Evolutionary conservation across 2,329 filamentous ascomycete genomes (phyloP).

Genomic region (Cryphonectria japonica): DNA sequence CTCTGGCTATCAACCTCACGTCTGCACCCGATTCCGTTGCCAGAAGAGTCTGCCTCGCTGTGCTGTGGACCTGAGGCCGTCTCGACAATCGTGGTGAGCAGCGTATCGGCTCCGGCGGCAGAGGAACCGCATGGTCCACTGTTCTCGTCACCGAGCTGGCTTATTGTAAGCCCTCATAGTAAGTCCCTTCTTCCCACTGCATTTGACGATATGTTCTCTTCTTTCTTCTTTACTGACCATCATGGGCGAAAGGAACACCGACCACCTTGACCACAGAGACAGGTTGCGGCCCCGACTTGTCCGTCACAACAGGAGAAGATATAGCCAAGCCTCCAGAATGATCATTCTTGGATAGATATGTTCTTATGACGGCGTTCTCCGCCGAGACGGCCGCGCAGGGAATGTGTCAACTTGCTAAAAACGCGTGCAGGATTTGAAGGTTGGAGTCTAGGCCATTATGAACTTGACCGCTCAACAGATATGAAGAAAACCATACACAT

Average conservation of each 20-base stretch:
- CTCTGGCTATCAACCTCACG: neutral
- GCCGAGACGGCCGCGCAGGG: too few species aligned
- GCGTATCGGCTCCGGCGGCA: neutral
- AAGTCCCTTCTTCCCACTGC: neutral
- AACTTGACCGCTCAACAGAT: too few species aligned
- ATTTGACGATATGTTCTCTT: neutral
- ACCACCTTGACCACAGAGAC: constrained; percentile 6
- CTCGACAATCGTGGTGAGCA: constrained; percentile 8
- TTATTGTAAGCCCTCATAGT: constrained; percentile 7
- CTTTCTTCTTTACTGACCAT: neutral
- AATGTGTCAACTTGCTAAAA: too few species aligned
- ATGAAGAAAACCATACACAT: too few species aligned
- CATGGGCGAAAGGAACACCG: neutral
- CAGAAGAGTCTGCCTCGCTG: neutral
- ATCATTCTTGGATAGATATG: too few species aligned
- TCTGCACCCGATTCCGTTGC: neutral
- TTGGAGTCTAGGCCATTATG: too few species aligned
- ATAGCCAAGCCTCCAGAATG: neutral
- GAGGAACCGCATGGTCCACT: neutral
- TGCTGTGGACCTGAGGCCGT: constrained; percentile 1
- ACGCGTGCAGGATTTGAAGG: too few species aligned
- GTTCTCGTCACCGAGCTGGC: constrained; percentile 11
- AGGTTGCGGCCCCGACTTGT: neutral
- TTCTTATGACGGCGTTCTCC: too few species aligned
- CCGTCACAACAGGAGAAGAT: neutral